Evolutionary conservation across 805 yeast genomes (phyloP).

Genomic region (Teunomyces aglyptinius): DNA sequence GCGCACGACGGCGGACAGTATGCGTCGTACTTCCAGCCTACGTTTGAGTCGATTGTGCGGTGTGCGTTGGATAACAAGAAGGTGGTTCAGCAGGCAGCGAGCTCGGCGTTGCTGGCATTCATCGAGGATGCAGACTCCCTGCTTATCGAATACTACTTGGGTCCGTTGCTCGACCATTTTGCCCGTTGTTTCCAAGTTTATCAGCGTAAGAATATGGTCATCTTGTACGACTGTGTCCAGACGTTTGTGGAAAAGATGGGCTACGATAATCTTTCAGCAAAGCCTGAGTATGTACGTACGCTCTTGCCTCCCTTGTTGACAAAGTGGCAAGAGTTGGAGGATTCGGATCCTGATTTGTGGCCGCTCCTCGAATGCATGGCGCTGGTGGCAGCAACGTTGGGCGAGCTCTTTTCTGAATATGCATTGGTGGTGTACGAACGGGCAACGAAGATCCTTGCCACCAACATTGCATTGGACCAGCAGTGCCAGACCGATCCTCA

Average conservation of each 20-base stretch:
- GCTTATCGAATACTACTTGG: conserved; percentile 60
- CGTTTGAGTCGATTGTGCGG: conserved; percentile 69
- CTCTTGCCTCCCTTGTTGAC: conserved; percentile 78
- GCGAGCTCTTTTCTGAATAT: conserved; percentile 81
- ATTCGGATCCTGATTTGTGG: conserved; percentile 84
- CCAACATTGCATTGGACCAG: conserved; percentile 65
- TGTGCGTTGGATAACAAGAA: conserved; percentile 82
- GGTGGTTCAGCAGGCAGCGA: conserved; percentile 94
- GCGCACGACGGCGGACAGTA: conserved; percentile 60
- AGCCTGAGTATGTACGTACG: conserved; percentile 55
- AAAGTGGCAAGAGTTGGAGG: conserved; percentile 75
- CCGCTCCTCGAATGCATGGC: conserved; percentile 92
- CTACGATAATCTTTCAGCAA: conserved; percentile 49
- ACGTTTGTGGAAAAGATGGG: conserved; percentile 81
- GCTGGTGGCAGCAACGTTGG: conserved; percentile 82
- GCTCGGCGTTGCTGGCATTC: conserved; percentile 80
- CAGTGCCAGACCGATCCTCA: conserved; percentile 64
- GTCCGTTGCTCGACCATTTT: conserved; percentile 67
- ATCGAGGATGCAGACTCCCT: conserved; percentile 71
- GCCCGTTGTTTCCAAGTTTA: conserved; percentile 71
- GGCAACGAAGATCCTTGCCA: conserved; percentile 65
- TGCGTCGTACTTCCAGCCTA: conserved; percentile 69
- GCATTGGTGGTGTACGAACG: conserved; percentile 84
- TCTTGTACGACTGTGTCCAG: conserved; percentile 87
- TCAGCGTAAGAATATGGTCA: conserved; percentile 76